Conservation (phyloP, 169 alveolate species). For the Cryptosporidium sp. region DNA sequence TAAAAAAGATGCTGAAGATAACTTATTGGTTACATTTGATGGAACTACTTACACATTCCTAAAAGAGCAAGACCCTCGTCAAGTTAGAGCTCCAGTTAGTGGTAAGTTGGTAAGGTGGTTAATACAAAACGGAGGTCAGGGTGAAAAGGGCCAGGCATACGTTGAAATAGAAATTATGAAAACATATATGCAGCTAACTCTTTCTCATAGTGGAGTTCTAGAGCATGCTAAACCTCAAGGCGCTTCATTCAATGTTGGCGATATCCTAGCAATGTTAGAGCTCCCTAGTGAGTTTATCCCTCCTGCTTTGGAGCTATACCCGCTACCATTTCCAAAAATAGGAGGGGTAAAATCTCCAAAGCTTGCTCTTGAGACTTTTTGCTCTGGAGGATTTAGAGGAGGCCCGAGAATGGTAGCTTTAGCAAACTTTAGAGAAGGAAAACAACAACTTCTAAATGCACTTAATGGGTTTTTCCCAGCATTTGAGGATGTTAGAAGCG, state of each 20-base stretch:
- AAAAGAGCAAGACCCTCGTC: conserved; percentile 79
- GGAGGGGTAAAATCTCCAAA: conserved; percentile 44
- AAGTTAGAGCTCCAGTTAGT: conserved; percentile 77
- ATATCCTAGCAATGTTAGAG: conserved; percentile 78
- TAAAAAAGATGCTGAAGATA: conserved; percentile 77
- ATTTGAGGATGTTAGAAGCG: conserved; percentile 15
- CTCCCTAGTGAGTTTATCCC: conserved; percentile 52
- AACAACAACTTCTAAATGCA: conserved; percentile 49
- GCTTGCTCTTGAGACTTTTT: conserved; percentile 61
- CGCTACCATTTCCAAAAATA: conserved; percentile 47
- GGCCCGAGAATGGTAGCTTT: conserved; percentile 61
- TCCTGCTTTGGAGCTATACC: conserved; percentile 38
- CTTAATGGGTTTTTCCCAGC: conserved; percentile 59
- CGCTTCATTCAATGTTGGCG: conserved; percentile 82
- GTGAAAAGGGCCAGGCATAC: conserved; percentile 82
- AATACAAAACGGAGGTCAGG: conserved; percentile 81
- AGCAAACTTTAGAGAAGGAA: conserved; percentile 58
- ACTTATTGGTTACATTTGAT: conserved; percentile 78
- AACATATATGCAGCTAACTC: conserved; percentile 84
- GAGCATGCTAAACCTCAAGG: conserved; percentile 84
- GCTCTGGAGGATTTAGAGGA: conserved; percentile 63
- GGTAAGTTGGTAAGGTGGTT: conserved; percentile 82
- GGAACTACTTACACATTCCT: conserved; percentile 79
- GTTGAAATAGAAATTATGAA: conserved; percentile 88
- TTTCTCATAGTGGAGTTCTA: conserved; percentile 82